Conservation (phyloP, 441 rosid genomes). For the Mallotus japonicus region DNA sequence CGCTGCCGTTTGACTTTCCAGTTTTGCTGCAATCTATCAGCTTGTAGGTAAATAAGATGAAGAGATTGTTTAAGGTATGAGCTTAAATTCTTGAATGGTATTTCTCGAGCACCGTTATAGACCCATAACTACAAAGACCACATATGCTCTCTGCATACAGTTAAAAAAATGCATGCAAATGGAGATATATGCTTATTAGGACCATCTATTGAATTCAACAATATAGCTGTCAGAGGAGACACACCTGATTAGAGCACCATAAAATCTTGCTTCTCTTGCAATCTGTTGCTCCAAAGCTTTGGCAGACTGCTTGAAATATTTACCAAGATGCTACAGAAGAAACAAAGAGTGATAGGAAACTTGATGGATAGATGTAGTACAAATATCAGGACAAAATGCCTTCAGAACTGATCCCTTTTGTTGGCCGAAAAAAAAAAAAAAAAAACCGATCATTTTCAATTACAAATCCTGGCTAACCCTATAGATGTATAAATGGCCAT, state of each 20-base stretch:
- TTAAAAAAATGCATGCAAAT: too few species aligned
- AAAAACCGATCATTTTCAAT: too few species aligned
- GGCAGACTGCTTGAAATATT: constrained; percentile 92
- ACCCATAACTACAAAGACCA: not conserved
- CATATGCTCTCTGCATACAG: too few species aligned
- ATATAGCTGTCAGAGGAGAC: constrained; percentile 10
- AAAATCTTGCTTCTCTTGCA: constrained; percentile 85
- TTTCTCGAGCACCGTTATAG: not conserved
- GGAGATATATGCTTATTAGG: not conserved
- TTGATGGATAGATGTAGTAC: not conserved
- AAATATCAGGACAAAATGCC: constrained; percentile 3
- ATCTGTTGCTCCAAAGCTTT: constrained; percentile 82
- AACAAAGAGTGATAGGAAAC: constrained; percentile 21
- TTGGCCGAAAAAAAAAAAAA: too few species aligned
- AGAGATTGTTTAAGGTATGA: not conserved
- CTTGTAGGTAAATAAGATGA: constrained; percentile 29
- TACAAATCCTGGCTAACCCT: not conserved
- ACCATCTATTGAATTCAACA: constrained; percentile 8
- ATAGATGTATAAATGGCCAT: not conserved
- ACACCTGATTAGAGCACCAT: constrained; percentile 93
- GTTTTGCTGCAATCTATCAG: constrained; percentile 92
- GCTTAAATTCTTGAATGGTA: not conserved
- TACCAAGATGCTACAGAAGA: constrained; percentile 69
- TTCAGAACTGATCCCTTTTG: not conserved
- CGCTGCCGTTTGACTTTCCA: constrained; percentile 98